Conservation (phyloP, 345 rosid species). For the Physaria fendleri region DNA sequence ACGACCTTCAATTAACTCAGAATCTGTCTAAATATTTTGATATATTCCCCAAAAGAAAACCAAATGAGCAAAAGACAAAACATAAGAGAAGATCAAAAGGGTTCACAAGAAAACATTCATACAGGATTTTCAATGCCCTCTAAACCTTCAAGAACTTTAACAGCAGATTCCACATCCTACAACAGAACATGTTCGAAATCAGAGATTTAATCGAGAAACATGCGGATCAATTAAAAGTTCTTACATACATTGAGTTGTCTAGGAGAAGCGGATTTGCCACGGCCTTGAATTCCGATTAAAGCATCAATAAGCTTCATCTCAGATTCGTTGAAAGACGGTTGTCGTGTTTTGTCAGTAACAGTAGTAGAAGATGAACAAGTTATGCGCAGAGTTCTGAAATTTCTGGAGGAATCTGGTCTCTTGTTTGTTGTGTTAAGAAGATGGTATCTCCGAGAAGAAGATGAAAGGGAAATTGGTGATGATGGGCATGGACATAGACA, state of each 20-base stretch:
- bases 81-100: neutral
- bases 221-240: neutral
- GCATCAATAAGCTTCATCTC: constrained; percentile 74
- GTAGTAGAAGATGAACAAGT: constrained; percentile 28
- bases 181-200: neutral
- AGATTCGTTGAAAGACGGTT: constrained; percentile 45
- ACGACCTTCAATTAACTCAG: constrained; percentile 74
- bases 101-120: constrained; percentile 16
- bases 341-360: constrained; percentile 28
- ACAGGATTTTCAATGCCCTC: constrained; percentile 72
- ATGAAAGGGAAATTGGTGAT: constrained; percentile 10
- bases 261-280: constrained; percentile 78
- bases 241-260: constrained; percentile 56
- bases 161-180: constrained; percentile 76
- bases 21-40: constrained; percentile 46
- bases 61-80: neutral
- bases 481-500: constrained; percentile 22
- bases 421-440: neutral
- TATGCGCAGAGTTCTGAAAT: neutral
- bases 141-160: constrained; percentile 59
- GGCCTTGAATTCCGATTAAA: constrained; percentile 88
- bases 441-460: constrained; percentile 12
- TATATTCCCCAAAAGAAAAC: neutral
- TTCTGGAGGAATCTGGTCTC: neutral
- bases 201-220: neutral